These are phyloP conservation scores for Baorangia bicolor DNA, from an alignment of 768 basidiomycete species.

Conservation along the genomic window DNA sequence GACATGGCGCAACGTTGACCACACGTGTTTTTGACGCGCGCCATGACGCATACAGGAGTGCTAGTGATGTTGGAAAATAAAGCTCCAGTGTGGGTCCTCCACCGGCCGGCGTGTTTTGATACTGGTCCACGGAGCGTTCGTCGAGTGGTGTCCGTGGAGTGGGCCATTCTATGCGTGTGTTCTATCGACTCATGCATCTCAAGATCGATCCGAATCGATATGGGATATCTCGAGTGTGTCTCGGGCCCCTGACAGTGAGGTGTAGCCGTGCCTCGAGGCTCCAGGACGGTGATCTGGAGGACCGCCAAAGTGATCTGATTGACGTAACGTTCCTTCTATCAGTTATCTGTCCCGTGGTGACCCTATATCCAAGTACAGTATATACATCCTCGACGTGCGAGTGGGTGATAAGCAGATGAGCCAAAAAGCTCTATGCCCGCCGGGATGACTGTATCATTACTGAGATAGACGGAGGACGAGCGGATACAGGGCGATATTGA, in stretches of 20 bases:
- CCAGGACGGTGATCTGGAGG: slow-evolving; percentile 4
- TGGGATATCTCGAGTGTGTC: not conserved
- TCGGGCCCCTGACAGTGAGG: slow-evolving; percentile 9
- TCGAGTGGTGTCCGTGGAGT: no score
- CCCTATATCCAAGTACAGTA: not conserved
- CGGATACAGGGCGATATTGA: slow-evolving; percentile 1
- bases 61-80: not conserved
- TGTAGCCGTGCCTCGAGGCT: slow-evolving; percentile 16
- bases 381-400: not conserved
- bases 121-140: no score
- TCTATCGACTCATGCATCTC: not conserved
- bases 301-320: not conserved
- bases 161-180: not conserved
- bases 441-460: not conserved
- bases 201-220: slow-evolving; percentile 7
- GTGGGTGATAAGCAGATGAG: slow-evolving; percentile 13
- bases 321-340: slow-evolving; percentile 19
- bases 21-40: slow-evolving; percentile 21
- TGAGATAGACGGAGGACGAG: not conserved
- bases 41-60: not conserved
- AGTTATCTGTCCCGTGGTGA: not conserved
- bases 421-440: no score
- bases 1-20: slow-evolving; percentile 11
- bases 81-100: no score
- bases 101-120: no score